Percentiles rank a stretch among this genome's conserved stretches.
Conservation (phyloP, 2,329 filamentous ascomycete species). For the Pyricularia sp. region DNA sequence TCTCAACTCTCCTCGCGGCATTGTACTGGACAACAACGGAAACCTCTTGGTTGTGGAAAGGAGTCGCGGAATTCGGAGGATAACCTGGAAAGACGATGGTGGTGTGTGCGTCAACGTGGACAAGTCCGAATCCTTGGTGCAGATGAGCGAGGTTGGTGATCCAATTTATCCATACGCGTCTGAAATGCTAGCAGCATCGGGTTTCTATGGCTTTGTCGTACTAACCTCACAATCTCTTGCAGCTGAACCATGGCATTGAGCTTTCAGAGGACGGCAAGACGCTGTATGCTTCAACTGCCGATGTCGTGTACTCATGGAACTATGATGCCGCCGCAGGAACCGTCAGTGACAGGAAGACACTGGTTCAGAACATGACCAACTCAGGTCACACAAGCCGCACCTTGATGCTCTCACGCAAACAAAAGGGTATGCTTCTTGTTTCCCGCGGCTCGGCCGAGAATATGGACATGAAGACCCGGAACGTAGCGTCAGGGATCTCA, state of each 20-base stretch:
- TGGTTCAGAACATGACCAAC: conserved; percentile 55
- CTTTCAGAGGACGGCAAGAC: conserved; percentile 42
- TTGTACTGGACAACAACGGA: conserved; percentile 35
- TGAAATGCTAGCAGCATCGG: no score
- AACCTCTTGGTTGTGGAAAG: conserved; percentile 35
- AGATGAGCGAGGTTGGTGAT: conserved; percentile 19
- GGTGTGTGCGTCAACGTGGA: conserved; percentile 30
- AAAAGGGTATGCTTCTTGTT: conserved; percentile 40
- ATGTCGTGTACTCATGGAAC: conserved; percentile 53
- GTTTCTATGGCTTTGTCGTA: background rate
- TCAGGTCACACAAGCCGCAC: conserved; percentile 58
- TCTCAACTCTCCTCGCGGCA: conserved; percentile 29
- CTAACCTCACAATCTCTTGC: background rate
- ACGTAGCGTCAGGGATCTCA: conserved; percentile 47
- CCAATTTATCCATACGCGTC: background rate
- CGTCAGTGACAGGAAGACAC: conserved; percentile 32
- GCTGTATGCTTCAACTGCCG: conserved; percentile 46
- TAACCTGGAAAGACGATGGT: conserved; percentile 29
- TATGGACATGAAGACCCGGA: conserved; percentile 44
- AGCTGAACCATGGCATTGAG: conserved; percentile 49
- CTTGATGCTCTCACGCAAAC: conserved; percentile 48
- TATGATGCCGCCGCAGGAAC: conserved; percentile 48
- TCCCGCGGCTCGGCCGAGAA: conserved; percentile 57
- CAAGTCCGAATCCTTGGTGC: conserved; percentile 24
- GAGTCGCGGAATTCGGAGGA: conserved; percentile 29